phyloP scores from a whole-genome alignment of 2,329 filamentous ascomycete genomes.

The Cladophialophora immunda region DNA sequence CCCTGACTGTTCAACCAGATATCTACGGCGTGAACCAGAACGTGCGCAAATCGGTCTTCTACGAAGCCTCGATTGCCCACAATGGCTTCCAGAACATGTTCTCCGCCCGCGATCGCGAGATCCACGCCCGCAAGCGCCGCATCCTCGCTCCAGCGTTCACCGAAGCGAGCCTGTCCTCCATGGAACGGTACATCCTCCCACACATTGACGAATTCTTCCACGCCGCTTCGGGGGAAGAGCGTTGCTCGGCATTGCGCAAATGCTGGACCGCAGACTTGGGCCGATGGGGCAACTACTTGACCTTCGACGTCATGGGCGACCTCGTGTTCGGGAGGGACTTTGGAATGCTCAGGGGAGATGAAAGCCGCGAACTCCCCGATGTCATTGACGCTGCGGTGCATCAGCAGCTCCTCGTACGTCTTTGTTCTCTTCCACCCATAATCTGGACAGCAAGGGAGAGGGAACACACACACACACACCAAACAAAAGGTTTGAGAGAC shows the following conservation, averaged over 20 bases:
- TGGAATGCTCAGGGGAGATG: constrained; percentile 47
- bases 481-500: background rate
- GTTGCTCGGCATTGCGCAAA: background rate
- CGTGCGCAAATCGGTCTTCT: constrained; percentile 44
- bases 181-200: constrained; percentile 9
- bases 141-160: constrained; percentile 46
- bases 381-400: constrained; percentile 20
- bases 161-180: constrained; percentile 43
- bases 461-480: no score
- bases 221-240: constrained; percentile 33
- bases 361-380: constrained; percentile 44
- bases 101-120: constrained; percentile 37
- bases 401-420: constrained; percentile 13
- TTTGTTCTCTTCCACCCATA: background rate
- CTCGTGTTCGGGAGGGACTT: constrained; percentile 53
- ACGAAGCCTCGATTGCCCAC: constrained; percentile 13
- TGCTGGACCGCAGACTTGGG: constrained; percentile 42
- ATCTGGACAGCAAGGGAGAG: background rate
- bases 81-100: constrained; percentile 39
- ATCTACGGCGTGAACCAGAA: constrained; percentile 37
- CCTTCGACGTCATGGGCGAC: constrained; percentile 54
- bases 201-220: constrained; percentile 10
- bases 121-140: constrained; percentile 41
- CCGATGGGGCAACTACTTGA: constrained; percentile 48
- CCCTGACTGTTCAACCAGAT: constrained; percentile 3